phyloP scores from a whole-genome alignment of 768 basidiomycete genomes.

The Lyophyllum semitale region DNA sequence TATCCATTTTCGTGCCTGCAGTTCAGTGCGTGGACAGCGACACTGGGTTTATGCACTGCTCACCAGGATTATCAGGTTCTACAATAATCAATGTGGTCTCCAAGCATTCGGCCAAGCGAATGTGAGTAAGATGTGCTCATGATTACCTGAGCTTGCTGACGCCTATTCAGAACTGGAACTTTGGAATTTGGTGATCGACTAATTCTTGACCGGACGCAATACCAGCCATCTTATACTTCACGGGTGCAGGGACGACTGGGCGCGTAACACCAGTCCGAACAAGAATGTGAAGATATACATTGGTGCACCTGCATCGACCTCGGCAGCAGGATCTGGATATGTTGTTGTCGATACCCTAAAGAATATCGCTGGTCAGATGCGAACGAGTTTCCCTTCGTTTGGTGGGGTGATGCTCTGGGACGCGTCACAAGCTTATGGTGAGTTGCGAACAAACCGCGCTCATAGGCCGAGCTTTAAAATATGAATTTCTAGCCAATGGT shows the following conservation, averaged over 20 bases:
- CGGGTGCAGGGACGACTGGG: constrained; percentile 60
- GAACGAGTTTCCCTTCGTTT: constrained; percentile 61
- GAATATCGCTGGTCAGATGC: constrained; percentile 49
- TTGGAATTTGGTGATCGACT: constrained; percentile 49
- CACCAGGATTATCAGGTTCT: constrained; percentile 42
- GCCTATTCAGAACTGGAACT: constrained; percentile 59
- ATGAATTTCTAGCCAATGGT: constrained; percentile 44
- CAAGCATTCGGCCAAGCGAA: constrained; percentile 47
- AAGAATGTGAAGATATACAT: constrained; percentile 65
- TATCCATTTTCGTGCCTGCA: constrained; percentile 12
- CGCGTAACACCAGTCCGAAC: constrained; percentile 57
- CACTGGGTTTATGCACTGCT: neutral
- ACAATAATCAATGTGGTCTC: constrained; percentile 56
- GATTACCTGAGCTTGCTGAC: constrained; percentile 2
- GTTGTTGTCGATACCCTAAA: constrained; percentile 48
- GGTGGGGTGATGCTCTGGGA: constrained; percentile 66
- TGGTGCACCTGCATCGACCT: constrained; percentile 59
- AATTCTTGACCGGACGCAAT: neutral
- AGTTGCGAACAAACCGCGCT: constrained; percentile 32
- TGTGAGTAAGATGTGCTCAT: constrained; percentile 35
- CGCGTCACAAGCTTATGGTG: constrained; percentile 48
- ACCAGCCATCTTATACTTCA: neutral
- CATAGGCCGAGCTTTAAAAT: neutral
- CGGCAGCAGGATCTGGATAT: constrained; percentile 63
- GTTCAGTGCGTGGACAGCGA: constrained; percentile 32